phyloP scores from a whole-genome alignment of 2,329 filamentous ascomycete genomes.

The Arthrobotrys pseudoclavata region DNA sequence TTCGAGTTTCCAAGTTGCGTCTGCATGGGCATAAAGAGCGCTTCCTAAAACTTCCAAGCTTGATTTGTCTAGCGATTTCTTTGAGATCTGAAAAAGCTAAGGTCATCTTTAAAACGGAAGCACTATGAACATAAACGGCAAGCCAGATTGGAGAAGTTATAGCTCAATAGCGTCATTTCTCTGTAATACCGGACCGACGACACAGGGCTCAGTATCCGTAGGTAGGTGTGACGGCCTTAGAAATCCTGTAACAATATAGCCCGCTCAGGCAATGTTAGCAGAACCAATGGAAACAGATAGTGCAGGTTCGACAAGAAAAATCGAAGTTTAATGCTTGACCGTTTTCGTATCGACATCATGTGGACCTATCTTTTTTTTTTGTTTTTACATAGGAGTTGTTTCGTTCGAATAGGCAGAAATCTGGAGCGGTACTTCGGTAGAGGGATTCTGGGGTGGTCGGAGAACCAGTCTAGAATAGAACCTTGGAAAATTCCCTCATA shows the following conservation, averaged over 20 bases:
- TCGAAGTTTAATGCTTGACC: conserved; percentile 45
- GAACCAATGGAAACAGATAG: conserved; percentile 60
- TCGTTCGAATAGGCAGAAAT: conserved; percentile 51
- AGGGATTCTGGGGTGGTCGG: background rate
- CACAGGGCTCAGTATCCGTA: conserved; percentile 23
- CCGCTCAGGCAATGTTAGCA: conserved; percentile 44
- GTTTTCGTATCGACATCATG: conserved; percentile 56
- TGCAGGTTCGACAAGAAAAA: conserved; percentile 21
- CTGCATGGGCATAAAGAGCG: conserved; percentile 13
- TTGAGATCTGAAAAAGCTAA: conserved; percentile 25
- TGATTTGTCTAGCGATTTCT: background rate
- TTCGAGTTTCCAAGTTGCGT: conserved; percentile 33
- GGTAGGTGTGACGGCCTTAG: conserved; percentile 41
- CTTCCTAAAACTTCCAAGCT: background rate
- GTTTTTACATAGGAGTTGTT: conserved; percentile 13
- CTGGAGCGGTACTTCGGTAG: conserved; percentile 14
- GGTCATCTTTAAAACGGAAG: conserved; percentile 19
- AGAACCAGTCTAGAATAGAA: conserved; percentile 6
- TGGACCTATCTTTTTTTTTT: conserved; percentile 42
- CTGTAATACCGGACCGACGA: conserved; percentile 46
- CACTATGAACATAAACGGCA: conserved; percentile 15
- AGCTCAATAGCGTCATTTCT: conserved; percentile 51
- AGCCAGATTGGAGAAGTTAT: conserved; percentile 17
- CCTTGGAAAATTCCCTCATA: conserved; percentile 59
- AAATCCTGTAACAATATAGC: conserved; percentile 31